Evolutionary conservation across 257 asterid species (phyloP).

Genomic region (Gentiana dahurica): DNA sequence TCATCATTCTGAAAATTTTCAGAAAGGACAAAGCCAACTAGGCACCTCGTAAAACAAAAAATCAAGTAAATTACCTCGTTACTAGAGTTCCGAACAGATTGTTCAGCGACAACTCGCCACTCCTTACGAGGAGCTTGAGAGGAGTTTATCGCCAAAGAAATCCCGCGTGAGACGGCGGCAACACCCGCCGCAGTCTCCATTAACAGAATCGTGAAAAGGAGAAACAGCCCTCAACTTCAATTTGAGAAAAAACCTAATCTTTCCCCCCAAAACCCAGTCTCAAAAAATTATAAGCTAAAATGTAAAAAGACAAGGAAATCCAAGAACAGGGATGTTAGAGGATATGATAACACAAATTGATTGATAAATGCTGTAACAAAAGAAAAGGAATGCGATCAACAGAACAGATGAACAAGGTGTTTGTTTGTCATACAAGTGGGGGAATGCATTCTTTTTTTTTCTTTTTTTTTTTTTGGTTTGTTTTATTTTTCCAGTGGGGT

Average conservation of each 20-base stretch:
- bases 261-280: neutral
- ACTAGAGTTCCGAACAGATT: slow-evolving; percentile 44
- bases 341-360: too few relatives aligned
- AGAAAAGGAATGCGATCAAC: too few relatives aligned
- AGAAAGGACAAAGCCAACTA: neutral
- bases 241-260: slow-evolving; percentile 11
- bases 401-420: too few relatives aligned
- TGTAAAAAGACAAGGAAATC: slow-evolving; percentile 45
- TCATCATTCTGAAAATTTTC: neutral
- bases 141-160: slow-evolving; percentile 31
- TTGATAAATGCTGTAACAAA: too few relatives aligned
- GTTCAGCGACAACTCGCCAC: slow-evolving; percentile 73
- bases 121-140: slow-evolving; percentile 67
- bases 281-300: neutral
- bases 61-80: slow-evolving; percentile 33
- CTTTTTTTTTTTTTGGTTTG: too few relatives aligned
- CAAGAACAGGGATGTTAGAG: slow-evolving; percentile 30
- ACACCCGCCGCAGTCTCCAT: slow-evolving; percentile 66
- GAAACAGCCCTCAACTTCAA: slow-evolving; percentile 2
- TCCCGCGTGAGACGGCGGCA: slow-evolving; percentile 46
- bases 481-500: too few relatives aligned
- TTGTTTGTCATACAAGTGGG: too few relatives aligned
- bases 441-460: too few relatives aligned
- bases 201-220: slow-evolving; percentile 3
- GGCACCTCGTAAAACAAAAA: too few relatives aligned